Evolutionary conservation across 768 basidiomycete species (phyloP).

Genomic region (Podaxis carcinomalis): DNA sequence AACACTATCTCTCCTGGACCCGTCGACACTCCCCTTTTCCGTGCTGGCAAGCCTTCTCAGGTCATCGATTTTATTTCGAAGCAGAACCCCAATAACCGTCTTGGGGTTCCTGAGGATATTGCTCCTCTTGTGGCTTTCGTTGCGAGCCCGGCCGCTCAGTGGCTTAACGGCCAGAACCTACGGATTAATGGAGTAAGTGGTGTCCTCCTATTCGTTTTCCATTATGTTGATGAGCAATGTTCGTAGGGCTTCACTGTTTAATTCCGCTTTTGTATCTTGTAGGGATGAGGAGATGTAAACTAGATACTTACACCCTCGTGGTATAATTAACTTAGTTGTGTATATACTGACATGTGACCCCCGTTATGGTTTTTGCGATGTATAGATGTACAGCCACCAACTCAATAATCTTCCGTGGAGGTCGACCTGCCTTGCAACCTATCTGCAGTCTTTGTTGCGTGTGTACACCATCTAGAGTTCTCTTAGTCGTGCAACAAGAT

Average conservation of each 20-base stretch:
- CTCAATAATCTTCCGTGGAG: no score
- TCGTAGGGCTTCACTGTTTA: conserved; percentile 5
- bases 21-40: conserved; percentile 52
- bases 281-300: not conserved
- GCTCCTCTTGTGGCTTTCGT: conserved; percentile 50
- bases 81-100: conserved; percentile 40
- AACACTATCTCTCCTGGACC: conserved; percentile 56
- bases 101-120: conserved; percentile 50
- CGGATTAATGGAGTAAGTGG: conserved; percentile 50
- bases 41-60: conserved; percentile 45
- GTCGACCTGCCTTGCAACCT: no score
- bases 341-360: not conserved
- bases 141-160: conserved; percentile 46
- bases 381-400: no score
- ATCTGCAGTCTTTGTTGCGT: no score
- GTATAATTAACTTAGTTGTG: not conserved
- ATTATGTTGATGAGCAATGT: not conserved
- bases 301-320: not conserved
- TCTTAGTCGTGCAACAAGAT: no score
- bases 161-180: conserved; percentile 59
- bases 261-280: not conserved
- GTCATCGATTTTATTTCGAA: conserved; percentile 41
- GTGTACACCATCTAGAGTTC: no score
- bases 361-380: no score
- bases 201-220: not conserved